Conservation (phyloP, 345 rosid genomes). For the Populus davidiana region DNA sequence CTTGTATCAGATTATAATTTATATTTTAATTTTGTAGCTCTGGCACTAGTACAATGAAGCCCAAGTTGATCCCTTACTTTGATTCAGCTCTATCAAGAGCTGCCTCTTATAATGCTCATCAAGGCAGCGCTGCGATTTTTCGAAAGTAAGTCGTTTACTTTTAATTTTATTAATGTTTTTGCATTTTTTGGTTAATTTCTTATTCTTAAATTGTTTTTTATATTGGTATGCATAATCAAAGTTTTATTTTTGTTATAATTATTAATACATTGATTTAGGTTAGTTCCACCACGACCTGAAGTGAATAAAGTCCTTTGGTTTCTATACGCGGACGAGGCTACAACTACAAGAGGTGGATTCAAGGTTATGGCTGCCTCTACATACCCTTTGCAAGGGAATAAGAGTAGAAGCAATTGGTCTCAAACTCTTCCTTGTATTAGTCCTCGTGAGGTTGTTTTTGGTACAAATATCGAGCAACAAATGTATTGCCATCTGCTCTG, state of each 20-base stretch:
- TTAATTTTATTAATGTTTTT: not conserved
- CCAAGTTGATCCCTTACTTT: slow-evolving; percentile 45
- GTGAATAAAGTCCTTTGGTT: slow-evolving; percentile 34
- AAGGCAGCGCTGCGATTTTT: slow-evolving; percentile 35
- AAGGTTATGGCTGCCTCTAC: slow-evolving; percentile 50
- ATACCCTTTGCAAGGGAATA: slow-evolving; percentile 28
- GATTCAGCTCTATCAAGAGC: slow-evolving; percentile 41
- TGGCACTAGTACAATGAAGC: slow-evolving; percentile 42
- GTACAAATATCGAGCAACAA: slow-evolving; percentile 38
- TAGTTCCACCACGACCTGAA: slow-evolving; percentile 37
- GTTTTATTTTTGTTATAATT: not conserved
- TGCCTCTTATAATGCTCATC: slow-evolving; percentile 38
- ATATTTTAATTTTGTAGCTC: too few relatives aligned
- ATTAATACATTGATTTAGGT: slow-evolving; percentile 17
- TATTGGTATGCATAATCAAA: not conserved
- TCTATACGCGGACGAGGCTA: slow-evolving; percentile 33
- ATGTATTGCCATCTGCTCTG: slow-evolving; percentile 54
- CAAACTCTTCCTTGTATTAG: slow-evolving; percentile 22
- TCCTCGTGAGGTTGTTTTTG: slow-evolving; percentile 41
- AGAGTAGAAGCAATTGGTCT: slow-evolving; percentile 17
- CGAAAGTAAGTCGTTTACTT: slow-evolving; percentile 14
- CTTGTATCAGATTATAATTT: too few relatives aligned
- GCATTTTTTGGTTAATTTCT: not conserved
- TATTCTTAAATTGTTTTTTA: not conserved
- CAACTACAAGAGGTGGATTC: slow-evolving; percentile 40